These are phyloP conservation scores for Ascochyta rabiei DNA, from an alignment of 2,329 filamentous ascomycete genomes.

Conservation along the genomic window DNA sequence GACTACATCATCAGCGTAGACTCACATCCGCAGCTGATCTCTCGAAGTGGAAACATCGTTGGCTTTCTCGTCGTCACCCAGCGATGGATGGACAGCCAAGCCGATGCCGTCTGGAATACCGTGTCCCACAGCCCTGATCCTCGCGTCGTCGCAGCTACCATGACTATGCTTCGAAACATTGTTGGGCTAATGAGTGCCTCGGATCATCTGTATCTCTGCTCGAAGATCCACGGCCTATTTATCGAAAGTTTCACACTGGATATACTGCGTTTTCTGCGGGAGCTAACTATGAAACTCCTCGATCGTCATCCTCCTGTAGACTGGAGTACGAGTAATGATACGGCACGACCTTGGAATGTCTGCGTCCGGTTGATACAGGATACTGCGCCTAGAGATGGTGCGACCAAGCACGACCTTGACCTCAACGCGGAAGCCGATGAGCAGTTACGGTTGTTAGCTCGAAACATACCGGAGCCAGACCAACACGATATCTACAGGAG, in stretches of 20 bases:
- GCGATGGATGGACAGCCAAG: conserved; percentile 73
- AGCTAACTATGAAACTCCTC: conserved; percentile 31
- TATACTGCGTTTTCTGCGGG: conserved; percentile 39
- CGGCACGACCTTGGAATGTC: conserved; percentile 57
- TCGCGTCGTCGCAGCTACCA: conserved; percentile 79
- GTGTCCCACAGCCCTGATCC: conserved; percentile 82
- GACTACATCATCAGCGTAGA: conserved; percentile 89
- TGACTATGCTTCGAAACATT: conserved; percentile 66
- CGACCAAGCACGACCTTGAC: conserved; percentile 63
- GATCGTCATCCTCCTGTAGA: conserved; percentile 17
- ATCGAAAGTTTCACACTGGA: conserved; percentile 39
- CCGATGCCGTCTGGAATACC: conserved; percentile 83
- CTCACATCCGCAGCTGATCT: conserved; percentile 89
- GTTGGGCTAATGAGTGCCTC: conserved; percentile 51
- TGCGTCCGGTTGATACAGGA: conserved; percentile 74
- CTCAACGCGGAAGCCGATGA: conserved; percentile 68
- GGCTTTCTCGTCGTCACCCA: conserved; percentile 83
- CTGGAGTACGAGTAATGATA: conserved; percentile 19
- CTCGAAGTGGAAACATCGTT: conserved; percentile 80
- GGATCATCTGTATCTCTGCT: conserved; percentile 66
- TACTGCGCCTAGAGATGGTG: conserved; percentile 63
- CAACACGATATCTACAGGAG: conserved; percentile 67
- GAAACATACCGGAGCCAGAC: conserved; percentile 62
- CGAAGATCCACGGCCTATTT: conserved; percentile 64
- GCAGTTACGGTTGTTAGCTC: conserved; percentile 67